Evolutionary conservation across 768 basidiomycete species (phyloP), one percentile per base, ranked within the genome.

Genomic region (Rhizopogon roseolus): DNA sequence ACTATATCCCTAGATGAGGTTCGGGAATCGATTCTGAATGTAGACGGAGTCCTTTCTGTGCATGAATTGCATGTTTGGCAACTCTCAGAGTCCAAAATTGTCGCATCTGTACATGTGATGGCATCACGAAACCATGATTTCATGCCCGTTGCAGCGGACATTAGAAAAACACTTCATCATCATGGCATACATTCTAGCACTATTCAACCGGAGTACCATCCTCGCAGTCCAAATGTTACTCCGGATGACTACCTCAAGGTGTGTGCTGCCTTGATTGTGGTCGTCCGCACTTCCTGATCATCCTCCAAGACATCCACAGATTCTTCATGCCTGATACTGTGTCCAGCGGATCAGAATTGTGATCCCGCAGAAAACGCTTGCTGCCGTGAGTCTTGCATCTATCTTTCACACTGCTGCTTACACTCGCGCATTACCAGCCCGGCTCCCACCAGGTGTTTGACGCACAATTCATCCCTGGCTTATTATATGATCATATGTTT

Each of bases 1-100:
- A 87, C 86, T 19, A 81, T 99, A 28, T 93, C 93, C 1, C 77
- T 98, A 19, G 93, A 96, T n/a, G 83, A 86, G 59, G 88, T 98
- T 17, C 84, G 88, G 43, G 71, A 76, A n/a, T 84, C 88, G 5
- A 96, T 99, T 53, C 75, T 89, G 13, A 74, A 73, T 4, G 89
- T 98, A 25, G 79, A 88, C 4, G 96, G 97, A 45, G 97, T 90
- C 25, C 69, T 81, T 53, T 84, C 84, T 13, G 75, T 98, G 28
- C 97, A 98, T 63, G 93, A 98, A 65, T 78, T 99, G 27, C 97
- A 99, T 71, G 84, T 98, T 50, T 99, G 97, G 97, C 93, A 96
- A 64, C 81, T 99, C 45, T 95, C 93, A 9, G 97, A 99, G 71
- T 84, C 81, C 53, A 98, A 97, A 67, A 84, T 94, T 52, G 88